Conservation (phyloP, 306 rosid species). For the Cucurbita argyrosperma region DNA sequence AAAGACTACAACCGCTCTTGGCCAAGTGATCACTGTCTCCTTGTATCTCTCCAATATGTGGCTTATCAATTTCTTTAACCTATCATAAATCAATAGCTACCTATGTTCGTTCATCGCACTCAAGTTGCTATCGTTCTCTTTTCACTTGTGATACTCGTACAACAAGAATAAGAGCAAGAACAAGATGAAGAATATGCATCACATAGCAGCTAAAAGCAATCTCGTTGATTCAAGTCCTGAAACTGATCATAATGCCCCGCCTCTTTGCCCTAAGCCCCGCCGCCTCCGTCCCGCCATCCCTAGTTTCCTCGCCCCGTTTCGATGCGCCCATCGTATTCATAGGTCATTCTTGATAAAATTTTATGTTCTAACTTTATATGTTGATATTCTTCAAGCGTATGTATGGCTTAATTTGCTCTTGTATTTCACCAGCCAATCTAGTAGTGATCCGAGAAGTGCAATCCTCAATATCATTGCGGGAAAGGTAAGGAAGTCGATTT, state of each 20-base stretch:
- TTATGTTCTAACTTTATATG: background rate
- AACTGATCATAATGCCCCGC: slow-evolving; percentile 25
- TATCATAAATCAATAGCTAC: slow-evolving; percentile 16
- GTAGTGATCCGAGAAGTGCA: slow-evolving; percentile 20
- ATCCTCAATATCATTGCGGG: slow-evolving; percentile 45
- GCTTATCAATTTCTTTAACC: slow-evolving; percentile 22
- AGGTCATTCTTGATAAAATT: background rate
- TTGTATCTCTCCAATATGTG: slow-evolving; percentile 17
- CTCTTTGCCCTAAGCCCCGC: slow-evolving; percentile 68
- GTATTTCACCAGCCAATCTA: slow-evolving; percentile 28
- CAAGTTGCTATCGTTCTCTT: background rate
- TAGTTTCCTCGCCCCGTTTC: slow-evolving; percentile 51
- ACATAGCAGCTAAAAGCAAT: slow-evolving; percentile 38
- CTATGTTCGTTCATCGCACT: background rate
- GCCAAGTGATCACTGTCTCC: background rate
- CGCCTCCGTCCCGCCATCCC: slow-evolving; percentile 37
- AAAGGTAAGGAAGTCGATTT: slow-evolving; percentile 28
- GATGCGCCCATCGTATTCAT: slow-evolving; percentile 50
- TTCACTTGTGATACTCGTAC: slow-evolving; percentile 3
- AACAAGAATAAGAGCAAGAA: background rate
- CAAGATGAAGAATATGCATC: slow-evolving; percentile 31
- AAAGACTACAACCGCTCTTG: background rate
- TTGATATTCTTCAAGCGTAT: too few species aligned
- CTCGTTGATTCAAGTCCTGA: slow-evolving; percentile 31
- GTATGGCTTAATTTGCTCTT: background rate